Conservation (phyloP, 805 yeast genomes). For the Cyberlindnera mississippiensis region DNA sequence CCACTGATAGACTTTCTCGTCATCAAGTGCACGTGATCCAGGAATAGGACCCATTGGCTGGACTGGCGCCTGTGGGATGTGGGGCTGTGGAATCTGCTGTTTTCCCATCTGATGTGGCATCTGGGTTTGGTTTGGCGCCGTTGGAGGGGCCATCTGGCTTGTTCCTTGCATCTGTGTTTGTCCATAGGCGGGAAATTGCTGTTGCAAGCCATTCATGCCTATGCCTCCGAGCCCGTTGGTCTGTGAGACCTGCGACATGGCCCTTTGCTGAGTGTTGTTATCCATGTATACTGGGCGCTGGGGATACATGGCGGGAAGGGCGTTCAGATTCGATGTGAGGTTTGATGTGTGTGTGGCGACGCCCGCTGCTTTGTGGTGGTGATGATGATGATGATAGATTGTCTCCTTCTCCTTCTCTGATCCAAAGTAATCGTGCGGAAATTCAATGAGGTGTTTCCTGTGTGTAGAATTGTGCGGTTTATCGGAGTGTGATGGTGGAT, state of each 20-base stretch:
- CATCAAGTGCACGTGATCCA: constrained; percentile 49
- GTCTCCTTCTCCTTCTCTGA: too few relatives aligned
- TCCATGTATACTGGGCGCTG: constrained; percentile 24
- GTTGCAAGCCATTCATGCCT: constrained; percentile 10
- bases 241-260: constrained; percentile 9
- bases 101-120: constrained; percentile 15
- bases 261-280: constrained; percentile 9
- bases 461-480: background rate
- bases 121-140: constrained; percentile 8
- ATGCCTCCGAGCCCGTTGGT: background rate
- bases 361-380: background rate
- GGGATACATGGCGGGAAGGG: constrained; percentile 8
- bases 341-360: background rate
- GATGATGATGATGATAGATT: too few relatives aligned
- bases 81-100: constrained; percentile 11
- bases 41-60: constrained; percentile 11
- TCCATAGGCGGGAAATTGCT: constrained; percentile 19
- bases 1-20: constrained; percentile 86
- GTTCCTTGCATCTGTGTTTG: constrained; percentile 8
- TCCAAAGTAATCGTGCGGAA: too few relatives aligned
- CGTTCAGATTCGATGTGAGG: background rate
- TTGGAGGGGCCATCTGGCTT: constrained; percentile 12
- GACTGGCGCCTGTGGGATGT: constrained; percentile 8
- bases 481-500: background rate
- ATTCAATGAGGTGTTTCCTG: too few relatives aligned